Conservation (phyloP, 2,329 filamentous ascomycete genomes). For the Zasmidium angulare region DNA sequence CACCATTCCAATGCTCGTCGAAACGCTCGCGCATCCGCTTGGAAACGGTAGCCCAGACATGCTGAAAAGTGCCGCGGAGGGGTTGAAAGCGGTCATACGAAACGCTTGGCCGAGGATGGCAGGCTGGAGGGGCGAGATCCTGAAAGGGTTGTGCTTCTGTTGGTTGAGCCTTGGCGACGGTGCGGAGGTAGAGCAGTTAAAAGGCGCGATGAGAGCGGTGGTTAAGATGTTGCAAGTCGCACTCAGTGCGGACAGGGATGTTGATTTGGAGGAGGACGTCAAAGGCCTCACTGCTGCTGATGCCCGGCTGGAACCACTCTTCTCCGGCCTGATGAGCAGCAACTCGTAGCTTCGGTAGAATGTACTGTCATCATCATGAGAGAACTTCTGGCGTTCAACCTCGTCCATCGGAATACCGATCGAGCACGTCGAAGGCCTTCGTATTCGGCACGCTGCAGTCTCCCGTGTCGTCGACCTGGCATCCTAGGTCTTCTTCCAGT, state of each 20-base stretch:
- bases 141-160: constrained; percentile 55
- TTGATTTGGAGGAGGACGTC: constrained; percentile 29
- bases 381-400: no score
- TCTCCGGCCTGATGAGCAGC: constrained; percentile 18
- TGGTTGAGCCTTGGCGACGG: constrained; percentile 34
- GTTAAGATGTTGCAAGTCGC: constrained; percentile 28
- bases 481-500: constrained; percentile 44
- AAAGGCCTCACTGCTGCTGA: constrained; percentile 30
- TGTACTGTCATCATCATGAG: no score
- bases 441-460: constrained; percentile 46
- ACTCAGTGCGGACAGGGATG: constrained; percentile 24
- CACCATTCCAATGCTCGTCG: constrained; percentile 65
- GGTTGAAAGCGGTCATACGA: constrained; percentile 59
- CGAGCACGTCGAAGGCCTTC: constrained; percentile 46
- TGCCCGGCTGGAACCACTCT: constrained; percentile 28
- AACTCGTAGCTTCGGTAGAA: no score
- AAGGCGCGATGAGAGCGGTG: constrained; percentile 25
- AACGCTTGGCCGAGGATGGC: constrained; percentile 70
- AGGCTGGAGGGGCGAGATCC: constrained; percentile 62
- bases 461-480: constrained; percentile 28
- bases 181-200: constrained; percentile 5
- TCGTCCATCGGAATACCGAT: constrained; percentile 32
- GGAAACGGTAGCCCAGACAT: constrained; percentile 63
- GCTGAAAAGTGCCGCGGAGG: constrained; percentile 53
- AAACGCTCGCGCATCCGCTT: constrained; percentile 71